Evolutionary conservation across 192 early-diverging fungal genomes (phyloP).

Genomic region (Linnemannia elongata): DNA sequence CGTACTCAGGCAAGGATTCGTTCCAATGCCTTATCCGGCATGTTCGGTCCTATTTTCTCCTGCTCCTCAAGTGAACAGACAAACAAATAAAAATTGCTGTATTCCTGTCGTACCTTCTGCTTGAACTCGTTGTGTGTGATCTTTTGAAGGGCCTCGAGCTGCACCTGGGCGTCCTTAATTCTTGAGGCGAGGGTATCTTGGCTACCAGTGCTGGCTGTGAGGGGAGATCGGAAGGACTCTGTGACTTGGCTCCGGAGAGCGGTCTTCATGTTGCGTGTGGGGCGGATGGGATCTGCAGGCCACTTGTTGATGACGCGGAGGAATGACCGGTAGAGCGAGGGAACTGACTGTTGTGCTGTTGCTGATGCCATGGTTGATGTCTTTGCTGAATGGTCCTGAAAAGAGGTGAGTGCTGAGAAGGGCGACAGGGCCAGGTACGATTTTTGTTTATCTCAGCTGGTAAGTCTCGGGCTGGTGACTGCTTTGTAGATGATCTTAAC

Average conservation of each 20-base stretch:
- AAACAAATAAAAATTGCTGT: neutral
- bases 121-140: conserved; percentile 67
- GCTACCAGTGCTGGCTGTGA: conserved; percentile 28
- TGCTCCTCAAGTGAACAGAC: no score
- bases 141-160: conserved; percentile 61
- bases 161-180: conserved; percentile 49
- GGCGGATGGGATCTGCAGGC: conserved; percentile 78
- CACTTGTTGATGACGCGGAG: conserved; percentile 70
- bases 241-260: conserved; percentile 67
- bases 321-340: conserved; percentile 69
- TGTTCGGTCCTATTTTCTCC: neutral
- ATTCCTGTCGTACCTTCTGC: conserved; percentile 53
- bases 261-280: conserved; percentile 76
- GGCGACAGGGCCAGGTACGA: neutral
- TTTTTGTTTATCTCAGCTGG: neutral
- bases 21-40: neutral
- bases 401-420: neutral
- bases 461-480: neutral
- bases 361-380: conserved; percentile 9
- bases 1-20: neutral
- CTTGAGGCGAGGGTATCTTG: conserved; percentile 36
- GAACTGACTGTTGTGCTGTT: conserved; percentile 11
- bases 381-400: conserved; percentile 1
- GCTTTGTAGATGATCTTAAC: neutral
- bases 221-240: conserved; percentile 59